Conservation (phyloP, 2,329 filamentous ascomycete genomes). For the Curvularia sp. region DNA sequence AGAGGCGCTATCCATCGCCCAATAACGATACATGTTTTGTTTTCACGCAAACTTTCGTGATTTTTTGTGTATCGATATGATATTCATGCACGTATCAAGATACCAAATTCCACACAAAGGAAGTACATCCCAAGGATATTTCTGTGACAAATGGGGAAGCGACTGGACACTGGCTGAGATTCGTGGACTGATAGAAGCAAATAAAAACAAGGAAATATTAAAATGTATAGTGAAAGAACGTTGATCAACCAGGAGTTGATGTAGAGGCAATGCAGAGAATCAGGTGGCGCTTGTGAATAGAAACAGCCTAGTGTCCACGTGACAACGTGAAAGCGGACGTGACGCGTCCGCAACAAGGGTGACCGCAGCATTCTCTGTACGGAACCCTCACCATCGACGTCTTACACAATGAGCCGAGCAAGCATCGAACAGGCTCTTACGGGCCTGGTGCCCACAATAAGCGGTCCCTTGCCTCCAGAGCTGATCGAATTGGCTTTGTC, state of each 20-base stretch:
- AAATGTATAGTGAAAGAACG: background rate
- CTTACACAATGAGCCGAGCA: conserved; percentile 27
- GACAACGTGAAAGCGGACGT: conserved; percentile 14
- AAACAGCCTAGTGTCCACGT: conserved; percentile 16
- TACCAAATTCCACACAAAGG: background rate
- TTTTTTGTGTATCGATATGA: no score
- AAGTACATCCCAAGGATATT: background rate
- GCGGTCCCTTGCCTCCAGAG: conserved; percentile 43
- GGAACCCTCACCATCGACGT: background rate
- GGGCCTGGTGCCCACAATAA: conserved; percentile 53
- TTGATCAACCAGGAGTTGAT: background rate
- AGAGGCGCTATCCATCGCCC: background rate
- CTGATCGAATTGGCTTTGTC: conserved; percentile 44
- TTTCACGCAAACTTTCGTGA: background rate
- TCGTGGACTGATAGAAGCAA: background rate
- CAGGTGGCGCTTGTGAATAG: no score
- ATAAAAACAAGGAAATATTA: background rate
- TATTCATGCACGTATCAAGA: background rate
- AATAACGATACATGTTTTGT: background rate
- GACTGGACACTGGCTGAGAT: background rate
- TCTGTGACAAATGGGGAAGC: background rate
- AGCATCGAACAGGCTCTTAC: conserved; percentile 44
- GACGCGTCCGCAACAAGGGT: conserved; percentile 14
- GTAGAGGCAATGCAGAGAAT: background rate
- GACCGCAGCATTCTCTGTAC: background rate